Base-by-base conservation (phyloP, 2,329 filamentous ascomycete species). In the Hymenoscyphus infarciens region DNA sequence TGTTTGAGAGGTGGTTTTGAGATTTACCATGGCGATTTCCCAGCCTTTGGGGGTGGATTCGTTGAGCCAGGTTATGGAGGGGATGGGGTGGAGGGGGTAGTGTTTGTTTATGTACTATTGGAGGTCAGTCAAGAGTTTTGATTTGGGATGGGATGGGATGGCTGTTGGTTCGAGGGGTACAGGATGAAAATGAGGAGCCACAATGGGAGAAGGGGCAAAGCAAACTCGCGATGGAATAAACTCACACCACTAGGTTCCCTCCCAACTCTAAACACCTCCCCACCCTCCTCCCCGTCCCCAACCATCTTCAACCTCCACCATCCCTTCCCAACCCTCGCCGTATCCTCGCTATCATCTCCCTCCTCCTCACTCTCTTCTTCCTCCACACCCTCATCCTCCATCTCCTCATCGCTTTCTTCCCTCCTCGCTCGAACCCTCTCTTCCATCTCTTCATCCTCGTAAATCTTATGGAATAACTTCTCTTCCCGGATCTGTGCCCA, bases 1-100 rank as follows among this genome's bases (percentile, higher is more conserved):
- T 4, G 53, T 19, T 56, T 57, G 16, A 3, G 42, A 29, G 11
- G 39, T 56, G 4, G 35, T n/a, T 27, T 52, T 63, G 10, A 61
- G 10, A 31, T 68, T 61, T 11, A 62, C 62, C 45, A 67, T 55
- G 31, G 59, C 56, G 8, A 61, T 27, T 56, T 68, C 62, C 65
- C 63, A 66, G 10, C 62, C 61, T 13, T 60, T 49, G 16, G 54
- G 13, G 10, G 54, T 52, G 5, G 61, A 27, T 19, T 63, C 29
- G 22, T 67, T 69, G 29, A 66, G 60, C 63, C 63, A 68, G 27
- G 38, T 33, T 1, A 68, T 35, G 13, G 53, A 22, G 15, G 27
- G 19, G 25, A 58, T 53, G 19, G 38, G 7, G 16, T 63, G 61
- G 33, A 63, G 52, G 1, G 61, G 61, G 53, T 63, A 63, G 55